Conservation (phyloP, 1,139 yeast species). For the Arxiozyma bovina region DNA sequence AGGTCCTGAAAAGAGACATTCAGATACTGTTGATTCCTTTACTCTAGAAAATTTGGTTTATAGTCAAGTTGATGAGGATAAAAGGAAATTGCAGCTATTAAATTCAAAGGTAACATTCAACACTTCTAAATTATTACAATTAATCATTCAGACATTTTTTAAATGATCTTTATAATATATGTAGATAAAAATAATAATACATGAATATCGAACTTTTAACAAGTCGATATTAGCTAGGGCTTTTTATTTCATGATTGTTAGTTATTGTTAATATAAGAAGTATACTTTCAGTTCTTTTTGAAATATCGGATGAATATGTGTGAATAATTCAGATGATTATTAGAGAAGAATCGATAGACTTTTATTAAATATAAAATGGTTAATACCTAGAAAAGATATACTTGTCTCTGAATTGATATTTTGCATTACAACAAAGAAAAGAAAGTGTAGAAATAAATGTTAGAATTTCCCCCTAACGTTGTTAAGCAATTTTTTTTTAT, state of each 20-base stretch:
- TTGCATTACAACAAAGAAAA: too few species aligned
- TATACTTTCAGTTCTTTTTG: too few species aligned
- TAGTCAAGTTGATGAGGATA: constrained; percentile 20
- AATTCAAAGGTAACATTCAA: constrained; percentile 19
- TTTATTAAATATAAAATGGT: too few species aligned
- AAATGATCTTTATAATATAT: constrained; percentile 13
- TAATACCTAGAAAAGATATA: too few species aligned
- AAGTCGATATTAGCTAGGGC: not conserved
- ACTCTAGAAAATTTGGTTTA: constrained; percentile 18
- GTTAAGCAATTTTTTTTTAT: too few species aligned
- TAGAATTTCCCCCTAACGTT: too few species aligned
- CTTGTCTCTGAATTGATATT: too few species aligned
- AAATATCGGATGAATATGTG: too few species aligned
- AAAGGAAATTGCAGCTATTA: constrained; percentile 14
- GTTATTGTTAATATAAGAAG: not conserved
- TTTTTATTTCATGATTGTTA: not conserved
- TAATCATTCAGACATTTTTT: constrained; percentile 20
- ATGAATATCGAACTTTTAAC: not conserved
- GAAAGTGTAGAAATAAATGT: too few species aligned
- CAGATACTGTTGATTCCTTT: constrained; percentile 23
- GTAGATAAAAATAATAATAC: constrained; percentile 32
- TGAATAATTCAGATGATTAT: too few species aligned
- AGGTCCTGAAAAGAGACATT: constrained; percentile 18
- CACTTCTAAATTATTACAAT: constrained; percentile 17
- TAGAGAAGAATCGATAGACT: too few species aligned